Percentiles rank a stretch among this genome's conserved stretches.
These are phyloP conservation scores for Canavalia ensiformis DNA, from an alignment of 306 rosid genomes.

Conservation along the genomic window DNA sequence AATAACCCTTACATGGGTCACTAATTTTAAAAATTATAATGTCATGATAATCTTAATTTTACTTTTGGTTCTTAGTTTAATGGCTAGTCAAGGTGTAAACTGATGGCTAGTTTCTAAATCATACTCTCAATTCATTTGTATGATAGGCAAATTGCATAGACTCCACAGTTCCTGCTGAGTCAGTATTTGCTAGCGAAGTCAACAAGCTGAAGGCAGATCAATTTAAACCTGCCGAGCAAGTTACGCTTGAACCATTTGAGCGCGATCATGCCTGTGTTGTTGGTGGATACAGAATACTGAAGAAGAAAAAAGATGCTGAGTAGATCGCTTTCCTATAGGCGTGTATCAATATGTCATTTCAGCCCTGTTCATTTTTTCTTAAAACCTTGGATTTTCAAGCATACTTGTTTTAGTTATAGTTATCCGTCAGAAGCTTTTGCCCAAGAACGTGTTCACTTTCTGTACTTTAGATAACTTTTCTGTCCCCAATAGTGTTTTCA, in stretches of 20 bases:
- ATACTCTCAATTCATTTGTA: neutral
- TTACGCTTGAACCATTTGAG: conserved; percentile 94
- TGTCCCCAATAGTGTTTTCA: too few species aligned
- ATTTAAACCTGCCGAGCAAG: conserved; percentile 78
- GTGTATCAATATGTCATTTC: neutral
- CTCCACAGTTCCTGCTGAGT: conserved; percentile 80
- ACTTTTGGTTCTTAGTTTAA: neutral
- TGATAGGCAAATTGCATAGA: conserved; percentile 93
- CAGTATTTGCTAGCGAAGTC: conserved; percentile 81
- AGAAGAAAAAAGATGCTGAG: conserved; percentile 66
- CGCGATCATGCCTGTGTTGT: conserved; percentile 96
- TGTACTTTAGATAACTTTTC: too few species aligned
- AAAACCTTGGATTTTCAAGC: too few species aligned
- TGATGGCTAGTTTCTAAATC: neutral
- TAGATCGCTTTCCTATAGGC: neutral
- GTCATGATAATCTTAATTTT: neutral
- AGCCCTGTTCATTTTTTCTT: too few species aligned
- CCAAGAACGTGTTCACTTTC: too few species aligned
- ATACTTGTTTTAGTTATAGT: too few species aligned
- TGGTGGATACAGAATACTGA: conserved; percentile 75
- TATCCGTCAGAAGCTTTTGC: too few species aligned
- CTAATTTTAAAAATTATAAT: neutral
- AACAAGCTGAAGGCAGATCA: conserved; percentile 87
- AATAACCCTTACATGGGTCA: too few species aligned
- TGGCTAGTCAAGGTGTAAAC: neutral